A percentile compares a stretch with the other conserved stretches of the same genome.
Evolutionary conservation across 257 asterid species (phyloP).

Genomic region (Catharanthus roseus): DNA sequence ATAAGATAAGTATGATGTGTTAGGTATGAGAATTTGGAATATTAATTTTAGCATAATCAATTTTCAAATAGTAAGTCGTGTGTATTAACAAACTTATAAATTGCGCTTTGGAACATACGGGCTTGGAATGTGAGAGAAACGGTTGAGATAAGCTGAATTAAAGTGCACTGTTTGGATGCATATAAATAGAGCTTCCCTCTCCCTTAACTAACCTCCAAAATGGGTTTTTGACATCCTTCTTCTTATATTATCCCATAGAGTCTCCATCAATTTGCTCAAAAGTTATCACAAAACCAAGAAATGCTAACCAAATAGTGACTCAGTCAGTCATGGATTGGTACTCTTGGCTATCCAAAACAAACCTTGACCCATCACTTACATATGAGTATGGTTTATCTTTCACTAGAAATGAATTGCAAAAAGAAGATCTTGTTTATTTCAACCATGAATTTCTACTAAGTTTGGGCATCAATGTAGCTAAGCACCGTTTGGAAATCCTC

Average conservation of each 20-base stretch:
- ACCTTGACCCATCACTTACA: conserved; percentile 13
- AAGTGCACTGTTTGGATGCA: too few species aligned
- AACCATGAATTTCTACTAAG: conserved; percentile 72
- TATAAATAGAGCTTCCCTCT: too few species aligned
- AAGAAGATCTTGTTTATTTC: conserved; percentile 60
- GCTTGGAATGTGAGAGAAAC: too few species aligned
- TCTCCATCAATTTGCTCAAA: conserved; percentile 11
- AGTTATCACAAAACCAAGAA: background rate
- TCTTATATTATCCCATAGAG: conserved; percentile 2
- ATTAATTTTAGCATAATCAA: too few species aligned
- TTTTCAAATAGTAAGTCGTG: too few species aligned
- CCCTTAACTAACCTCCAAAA: background rate
- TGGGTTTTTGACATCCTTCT: background rate
- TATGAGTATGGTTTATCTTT: conserved; percentile 44
- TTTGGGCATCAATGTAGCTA: conserved; percentile 51
- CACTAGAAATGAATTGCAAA: conserved; percentile 31
- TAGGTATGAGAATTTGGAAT: too few species aligned
- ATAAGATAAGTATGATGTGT: too few species aligned
- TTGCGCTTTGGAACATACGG: too few species aligned
- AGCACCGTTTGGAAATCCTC: conserved; percentile 52
- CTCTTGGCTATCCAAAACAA: conserved; percentile 61
- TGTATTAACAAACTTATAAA: too few species aligned
- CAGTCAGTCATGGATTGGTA: conserved; percentile 96
- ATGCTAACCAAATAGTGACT: conserved; percentile 16
- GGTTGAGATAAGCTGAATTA: too few species aligned